Evolutionary conservation across 139 green algal species (phyloP).

Genomic region (Coelastrella sp.): DNA sequence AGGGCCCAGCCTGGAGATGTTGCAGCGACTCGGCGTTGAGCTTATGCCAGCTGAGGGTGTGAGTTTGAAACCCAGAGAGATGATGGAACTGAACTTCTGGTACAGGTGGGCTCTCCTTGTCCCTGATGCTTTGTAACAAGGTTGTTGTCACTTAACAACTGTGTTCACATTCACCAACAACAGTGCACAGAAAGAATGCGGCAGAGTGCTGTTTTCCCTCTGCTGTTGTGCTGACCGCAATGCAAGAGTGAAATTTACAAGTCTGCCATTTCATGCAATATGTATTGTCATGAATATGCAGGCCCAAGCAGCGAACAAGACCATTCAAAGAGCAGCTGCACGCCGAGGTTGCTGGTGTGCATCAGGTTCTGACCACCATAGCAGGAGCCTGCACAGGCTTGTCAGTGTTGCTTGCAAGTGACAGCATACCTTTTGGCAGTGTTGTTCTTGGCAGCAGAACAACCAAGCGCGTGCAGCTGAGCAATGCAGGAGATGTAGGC

Average conservation of each 20-base stretch:
- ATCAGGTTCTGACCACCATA: constrained; percentile 65
- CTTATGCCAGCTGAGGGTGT: constrained; percentile 58
- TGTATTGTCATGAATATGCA: constrained; percentile 1
- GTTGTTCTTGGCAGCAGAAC: constrained; percentile 73
- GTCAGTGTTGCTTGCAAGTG: constrained; percentile 74
- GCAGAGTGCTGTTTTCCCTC: too few species aligned
- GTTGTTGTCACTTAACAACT: too few species aligned
- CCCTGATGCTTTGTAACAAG: too few species aligned
- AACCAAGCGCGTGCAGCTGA: constrained; percentile 74
- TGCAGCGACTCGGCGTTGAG: constrained; percentile 61
- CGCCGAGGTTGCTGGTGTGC: constrained; percentile 63
- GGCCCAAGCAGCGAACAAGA: constrained; percentile 56
- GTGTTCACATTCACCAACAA: too few species aligned
- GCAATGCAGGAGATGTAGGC: constrained; percentile 84
- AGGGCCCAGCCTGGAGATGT: constrained; percentile 42
- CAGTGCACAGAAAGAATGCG: too few species aligned
- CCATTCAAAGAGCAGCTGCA: constrained; percentile 74
- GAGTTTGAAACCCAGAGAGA: constrained; percentile 64
- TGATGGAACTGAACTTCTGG: constrained; percentile 70
- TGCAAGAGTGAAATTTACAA: too few species aligned
- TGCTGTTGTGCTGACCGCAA: too few species aligned
- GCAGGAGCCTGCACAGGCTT: constrained; percentile 77
- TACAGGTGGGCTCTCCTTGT: constrained; percentile 65
- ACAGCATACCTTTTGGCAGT: constrained; percentile 80
- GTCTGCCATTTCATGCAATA: neutral